Evolutionary conservation across 805 yeast genomes (phyloP), one percentile per base, ranked within the genome.

Genomic region (Zygosaccharomyces gambellarensis): DNA sequence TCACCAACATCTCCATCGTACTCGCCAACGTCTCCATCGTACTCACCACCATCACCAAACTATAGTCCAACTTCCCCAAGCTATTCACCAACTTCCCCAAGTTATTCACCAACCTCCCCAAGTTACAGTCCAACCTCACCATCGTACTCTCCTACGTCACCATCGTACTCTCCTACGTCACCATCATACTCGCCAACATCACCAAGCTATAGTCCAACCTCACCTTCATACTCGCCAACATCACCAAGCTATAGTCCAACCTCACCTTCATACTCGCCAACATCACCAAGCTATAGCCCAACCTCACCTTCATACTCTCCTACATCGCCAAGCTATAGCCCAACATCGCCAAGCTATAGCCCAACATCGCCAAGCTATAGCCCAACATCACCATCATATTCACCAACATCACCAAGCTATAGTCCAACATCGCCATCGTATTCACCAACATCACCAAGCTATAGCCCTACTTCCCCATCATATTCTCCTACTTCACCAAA

Each of bases 1-100:
- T 77, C 85, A 0, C 95, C 96, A 54, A 86, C 96, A 0, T 82
- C 90, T 0, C 96, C 96, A 59, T 63, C 75, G 8, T 90, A 88
- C 65, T 76, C 85, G 0, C 96, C 96, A 43, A 85, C 95, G 0
- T 80, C 87, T 0, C 92, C 95, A 59, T 64, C 77, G 3, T 87
- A 87, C 62, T 76, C 85, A 0, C 95, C 96, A 48, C 81, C 88
- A 0, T 81, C 88, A 0, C 81, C 87, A 57, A 61, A 69, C 2
- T 85, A 85, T 60, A 74, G 82, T 0, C 92, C 94, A 53, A 87
- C 96, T 0, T 83, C 92, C 0, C 97, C 97, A 52, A 60, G 75
- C 2, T 85, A 89, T 66, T 75, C 83, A 0, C 96, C 96, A 45
- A 85, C 95, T 0, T 82, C 90, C 0, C 82, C 90, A 62, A 56